Conservation (phyloP, 768 basidiomycete genomes). For the Russula lepida region DNA sequence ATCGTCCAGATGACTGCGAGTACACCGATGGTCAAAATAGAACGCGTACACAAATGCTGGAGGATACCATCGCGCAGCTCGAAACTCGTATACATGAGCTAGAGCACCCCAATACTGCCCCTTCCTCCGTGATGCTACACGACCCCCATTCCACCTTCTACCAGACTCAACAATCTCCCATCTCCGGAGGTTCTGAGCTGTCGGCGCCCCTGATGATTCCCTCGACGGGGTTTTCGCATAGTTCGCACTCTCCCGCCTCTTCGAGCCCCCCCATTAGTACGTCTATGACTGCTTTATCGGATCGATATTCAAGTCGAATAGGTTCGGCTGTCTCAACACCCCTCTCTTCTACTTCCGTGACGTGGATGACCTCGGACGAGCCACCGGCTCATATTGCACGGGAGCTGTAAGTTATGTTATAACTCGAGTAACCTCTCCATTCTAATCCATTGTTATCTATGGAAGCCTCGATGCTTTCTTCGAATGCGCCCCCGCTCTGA, state of each 20-base stretch:
- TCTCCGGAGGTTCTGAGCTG: background rate
- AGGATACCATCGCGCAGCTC: constrained; percentile 49
- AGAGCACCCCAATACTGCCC: constrained; percentile 16
- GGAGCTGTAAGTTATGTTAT: constrained; percentile 14
- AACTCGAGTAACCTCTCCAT: background rate
- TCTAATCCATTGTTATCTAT: background rate
- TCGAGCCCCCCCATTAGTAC: constrained; percentile 12
- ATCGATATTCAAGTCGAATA: background rate
- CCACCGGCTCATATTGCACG: constrained; percentile 7
- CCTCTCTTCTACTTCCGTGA: background rate
- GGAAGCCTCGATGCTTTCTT: constrained; percentile 50
- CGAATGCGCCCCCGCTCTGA: constrained; percentile 48
- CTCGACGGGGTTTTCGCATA: background rate
- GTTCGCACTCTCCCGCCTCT: constrained; percentile 9
- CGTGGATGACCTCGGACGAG: constrained; percentile 11
- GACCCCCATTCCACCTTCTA: constrained; percentile 17
- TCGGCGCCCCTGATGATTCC: background rate
- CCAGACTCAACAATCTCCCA: constrained; percentile 5
- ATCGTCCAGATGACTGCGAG: constrained; percentile 60
- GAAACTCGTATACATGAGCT: constrained; percentile 39
- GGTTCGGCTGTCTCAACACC: background rate
- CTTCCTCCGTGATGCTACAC: constrained; percentile 16
- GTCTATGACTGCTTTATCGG: background rate
- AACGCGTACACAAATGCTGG: constrained; percentile 49
- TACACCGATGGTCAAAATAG: constrained; percentile 54